Conservation (phyloP, 1,139 yeast genomes). For the Hyphopichia fennica region DNA sequence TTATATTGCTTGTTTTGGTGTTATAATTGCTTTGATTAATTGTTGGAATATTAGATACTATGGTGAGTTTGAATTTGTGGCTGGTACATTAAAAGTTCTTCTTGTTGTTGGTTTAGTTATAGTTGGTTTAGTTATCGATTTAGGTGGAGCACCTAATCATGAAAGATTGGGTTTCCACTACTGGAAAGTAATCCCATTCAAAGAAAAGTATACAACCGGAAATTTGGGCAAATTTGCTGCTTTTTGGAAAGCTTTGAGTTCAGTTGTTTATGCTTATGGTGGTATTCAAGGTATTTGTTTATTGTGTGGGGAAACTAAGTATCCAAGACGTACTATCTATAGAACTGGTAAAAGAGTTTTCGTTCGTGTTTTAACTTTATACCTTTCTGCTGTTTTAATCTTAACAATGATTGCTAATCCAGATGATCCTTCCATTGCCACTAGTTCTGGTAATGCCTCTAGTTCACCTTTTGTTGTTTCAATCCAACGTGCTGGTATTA, state of each 20-base stretch:
- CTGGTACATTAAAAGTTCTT: conserved; percentile 69
- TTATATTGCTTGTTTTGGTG: conserved; percentile 28
- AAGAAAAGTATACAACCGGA: conserved; percentile 56
- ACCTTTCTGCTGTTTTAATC: conserved; percentile 50
- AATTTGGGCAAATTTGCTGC: conserved; percentile 69
- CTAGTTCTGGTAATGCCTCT: conserved; percentile 34
- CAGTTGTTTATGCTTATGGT: conserved; percentile 69
- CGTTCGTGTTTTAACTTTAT: conserved; percentile 67
- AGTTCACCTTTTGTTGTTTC: conserved; percentile 43
- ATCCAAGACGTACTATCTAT: conserved; percentile 78
- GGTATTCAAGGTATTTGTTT: conserved; percentile 78
- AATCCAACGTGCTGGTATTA: conserved; percentile 38
- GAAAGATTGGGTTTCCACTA: conserved; percentile 68
- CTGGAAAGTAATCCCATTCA: conserved; percentile 57
- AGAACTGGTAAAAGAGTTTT: conserved; percentile 78
- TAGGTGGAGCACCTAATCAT: conserved; percentile 74
- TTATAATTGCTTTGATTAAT: conserved; percentile 23
- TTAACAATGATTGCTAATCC: conserved; percentile 28
- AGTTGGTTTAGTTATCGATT: conserved; percentile 77
- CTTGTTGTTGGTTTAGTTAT: conserved; percentile 69
- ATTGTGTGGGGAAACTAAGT: conserved; percentile 75
- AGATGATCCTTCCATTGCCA: conserved; percentile 33
- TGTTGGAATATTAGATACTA: conserved; percentile 48
- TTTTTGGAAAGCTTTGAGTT: conserved; percentile 58
- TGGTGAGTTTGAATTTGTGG: conserved; percentile 83